Conservation (phyloP, 148 eudicot species). For the Fagopyrum homotropicum region DNA sequence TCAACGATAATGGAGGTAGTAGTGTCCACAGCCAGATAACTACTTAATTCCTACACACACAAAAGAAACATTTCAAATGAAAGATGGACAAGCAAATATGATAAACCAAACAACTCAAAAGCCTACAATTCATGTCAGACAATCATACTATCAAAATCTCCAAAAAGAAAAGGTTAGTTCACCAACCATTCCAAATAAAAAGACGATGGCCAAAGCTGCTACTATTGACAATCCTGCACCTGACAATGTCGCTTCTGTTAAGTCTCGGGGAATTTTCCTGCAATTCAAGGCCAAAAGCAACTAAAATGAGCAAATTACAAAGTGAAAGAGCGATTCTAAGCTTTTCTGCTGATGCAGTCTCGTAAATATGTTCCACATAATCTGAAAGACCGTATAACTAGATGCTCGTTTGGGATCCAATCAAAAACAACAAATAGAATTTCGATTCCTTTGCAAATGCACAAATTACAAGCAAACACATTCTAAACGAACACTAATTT, state of each 20-base stretch:
- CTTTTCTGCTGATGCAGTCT: not conserved
- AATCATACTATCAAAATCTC: not conserved
- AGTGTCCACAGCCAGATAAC: slow-evolving; percentile 63
- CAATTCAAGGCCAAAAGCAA: not conserved
- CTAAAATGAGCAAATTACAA: slow-evolving; percentile 9
- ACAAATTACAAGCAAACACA: not conserved
- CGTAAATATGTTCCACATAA: not conserved
- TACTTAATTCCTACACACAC: slow-evolving; percentile 63
- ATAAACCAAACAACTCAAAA: not conserved
- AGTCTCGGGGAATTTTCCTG: slow-evolving; percentile 98
- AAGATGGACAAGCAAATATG: not conserved
- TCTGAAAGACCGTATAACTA: slow-evolving; percentile 5
- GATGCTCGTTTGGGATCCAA: not conserved
- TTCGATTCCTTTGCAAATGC: not conserved
- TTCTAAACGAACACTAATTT: not conserved
- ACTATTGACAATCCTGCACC: slow-evolving; percentile 91
- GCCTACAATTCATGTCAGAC: slow-evolving; percentile 5
- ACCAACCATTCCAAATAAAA: slow-evolving; percentile 96
- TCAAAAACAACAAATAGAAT: not conserved
- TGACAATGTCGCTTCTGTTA: slow-evolving; percentile 93
- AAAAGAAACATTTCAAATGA: slow-evolving; percentile 14
- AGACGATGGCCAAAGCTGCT: slow-evolving; percentile 77
- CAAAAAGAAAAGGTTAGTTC: slow-evolving; percentile 16
- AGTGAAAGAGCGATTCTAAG: not conserved
- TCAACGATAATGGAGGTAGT: slow-evolving; percentile 80